Conservation (phyloP, 2,329 filamentous ascomycete genomes). For the Cercospora brassicicola region DNA sequence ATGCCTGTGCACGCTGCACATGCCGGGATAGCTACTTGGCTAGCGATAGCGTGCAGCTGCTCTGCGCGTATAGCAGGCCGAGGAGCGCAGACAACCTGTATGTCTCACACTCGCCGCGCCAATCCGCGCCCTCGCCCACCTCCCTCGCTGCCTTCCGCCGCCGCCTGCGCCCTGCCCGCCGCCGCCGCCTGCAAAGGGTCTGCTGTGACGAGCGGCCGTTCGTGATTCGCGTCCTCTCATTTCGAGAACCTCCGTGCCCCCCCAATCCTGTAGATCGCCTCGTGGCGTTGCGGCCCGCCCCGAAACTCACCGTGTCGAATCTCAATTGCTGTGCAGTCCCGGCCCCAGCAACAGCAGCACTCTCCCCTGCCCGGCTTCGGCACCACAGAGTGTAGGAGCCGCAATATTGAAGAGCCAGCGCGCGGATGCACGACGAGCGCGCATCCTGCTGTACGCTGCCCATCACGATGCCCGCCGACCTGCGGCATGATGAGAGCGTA, state of each 20-base stretch:
- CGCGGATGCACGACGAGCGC: neutral
- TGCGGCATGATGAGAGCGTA: neutral
- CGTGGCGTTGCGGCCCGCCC: conserved; percentile 10
- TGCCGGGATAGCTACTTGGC: conserved; percentile 5
- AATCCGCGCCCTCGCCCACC: neutral
- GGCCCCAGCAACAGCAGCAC: neutral
- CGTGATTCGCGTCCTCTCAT: neutral
- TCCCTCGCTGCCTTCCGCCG: neutral
- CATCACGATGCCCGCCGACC: neutral
- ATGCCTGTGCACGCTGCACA: conserved; percentile 9
- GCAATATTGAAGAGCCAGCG: neutral
- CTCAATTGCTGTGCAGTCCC: neutral
- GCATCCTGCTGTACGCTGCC: neutral
- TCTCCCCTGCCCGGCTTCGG: neutral
- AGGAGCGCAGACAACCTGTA: neutral
- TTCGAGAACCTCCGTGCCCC: neutral
- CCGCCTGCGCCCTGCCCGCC: neutral
- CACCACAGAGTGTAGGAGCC: neutral
- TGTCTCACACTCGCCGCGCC: neutral
- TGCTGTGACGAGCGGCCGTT: neutral
- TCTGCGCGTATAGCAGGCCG: neutral
- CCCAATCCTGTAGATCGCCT: neutral
- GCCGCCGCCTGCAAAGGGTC: neutral
- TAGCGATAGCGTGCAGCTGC: conserved; percentile 3
- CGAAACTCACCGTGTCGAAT: neutral